Evolutionary conservation across 2,329 filamentous ascomycete species (phyloP).

Genomic region (Talaromyces albobiverticillius): DNA sequence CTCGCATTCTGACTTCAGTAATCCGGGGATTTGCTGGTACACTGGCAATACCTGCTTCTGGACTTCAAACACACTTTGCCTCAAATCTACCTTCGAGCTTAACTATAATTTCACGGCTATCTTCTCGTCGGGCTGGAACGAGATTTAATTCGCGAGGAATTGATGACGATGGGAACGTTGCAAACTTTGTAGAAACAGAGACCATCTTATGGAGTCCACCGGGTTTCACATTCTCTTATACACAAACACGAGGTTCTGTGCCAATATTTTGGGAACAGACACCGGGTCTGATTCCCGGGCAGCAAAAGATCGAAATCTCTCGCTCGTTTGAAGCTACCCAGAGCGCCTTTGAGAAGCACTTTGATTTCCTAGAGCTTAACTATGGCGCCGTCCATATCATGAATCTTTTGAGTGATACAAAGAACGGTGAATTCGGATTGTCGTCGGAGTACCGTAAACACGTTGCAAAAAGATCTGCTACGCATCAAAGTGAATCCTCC

Average conservation of each 20-base stretch:
- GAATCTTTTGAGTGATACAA: constrained; percentile 88
- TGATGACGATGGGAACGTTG: constrained; percentile 94
- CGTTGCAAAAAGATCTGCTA: constrained; percentile 70
- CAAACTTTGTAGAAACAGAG: constrained; percentile 98
- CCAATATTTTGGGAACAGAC: constrained; percentile 97
- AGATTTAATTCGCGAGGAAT: constrained; percentile 97
- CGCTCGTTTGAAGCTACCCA: constrained; percentile 87
- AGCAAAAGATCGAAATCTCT: constrained; percentile 92
- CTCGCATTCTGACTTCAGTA: constrained; percentile 84
- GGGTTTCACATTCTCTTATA: constrained; percentile 82
- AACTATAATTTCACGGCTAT: constrained; percentile 87
- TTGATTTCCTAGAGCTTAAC: constrained; percentile 76
- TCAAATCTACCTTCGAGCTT: constrained; percentile 77
- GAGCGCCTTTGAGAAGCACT: constrained; percentile 93
- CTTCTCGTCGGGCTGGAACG: constrained; percentile 86
- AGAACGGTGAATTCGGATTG: constrained; percentile 80
- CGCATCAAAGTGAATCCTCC: constrained; percentile 52
- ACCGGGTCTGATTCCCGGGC: constrained; percentile 79
- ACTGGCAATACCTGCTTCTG: constrained; percentile 74
- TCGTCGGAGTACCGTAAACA: constrained; percentile 76
- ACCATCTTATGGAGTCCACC: constrained; percentile 84
- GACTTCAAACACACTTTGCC: constrained; percentile 63
- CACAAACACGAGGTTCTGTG: constrained; percentile 86
- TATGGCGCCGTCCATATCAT: constrained; percentile 92
- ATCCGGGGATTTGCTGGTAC: constrained; percentile 91